phyloP scores from a whole-genome alignment of 768 basidiomycete genomes.

The Tulasnella sp. region DNA sequence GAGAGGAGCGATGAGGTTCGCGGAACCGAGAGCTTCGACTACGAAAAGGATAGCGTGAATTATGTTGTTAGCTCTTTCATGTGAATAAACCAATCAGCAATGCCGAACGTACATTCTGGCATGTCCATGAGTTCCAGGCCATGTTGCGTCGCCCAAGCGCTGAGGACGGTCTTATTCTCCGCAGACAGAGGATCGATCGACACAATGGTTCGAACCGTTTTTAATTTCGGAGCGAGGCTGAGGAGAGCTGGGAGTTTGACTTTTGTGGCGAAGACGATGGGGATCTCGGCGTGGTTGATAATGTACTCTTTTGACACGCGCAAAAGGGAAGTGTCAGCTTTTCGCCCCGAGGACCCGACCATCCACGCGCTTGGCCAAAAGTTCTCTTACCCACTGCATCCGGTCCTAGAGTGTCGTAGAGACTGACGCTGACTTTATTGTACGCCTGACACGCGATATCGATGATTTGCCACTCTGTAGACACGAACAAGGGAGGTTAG shows the following conservation, averaged over 20 bases:
- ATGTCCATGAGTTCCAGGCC: conserved; percentile 55
- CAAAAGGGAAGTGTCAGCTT: conserved; percentile 46
- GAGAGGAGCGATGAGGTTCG: conserved; percentile 47
- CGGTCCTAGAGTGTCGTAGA: conserved; percentile 91
- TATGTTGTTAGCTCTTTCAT: neutral
- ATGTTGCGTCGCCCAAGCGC: conserved; percentile 56
- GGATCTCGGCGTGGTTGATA: conserved; percentile 74
- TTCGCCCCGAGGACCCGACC: conserved; percentile 37
- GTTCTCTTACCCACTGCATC: conserved; percentile 66
- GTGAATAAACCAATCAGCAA: conserved; percentile 26
- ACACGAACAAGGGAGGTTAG: conserved; percentile 20
- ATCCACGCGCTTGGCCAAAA: conserved; percentile 33
- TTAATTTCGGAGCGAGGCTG: conserved; percentile 48
- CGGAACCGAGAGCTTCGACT: conserved; percentile 71
- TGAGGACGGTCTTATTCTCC: conserved; percentile 44
- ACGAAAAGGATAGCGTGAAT: conserved; percentile 25
- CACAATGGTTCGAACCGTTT: conserved; percentile 62
- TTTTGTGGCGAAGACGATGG: conserved; percentile 62
- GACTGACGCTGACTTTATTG: conserved; percentile 67
- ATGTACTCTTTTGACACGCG: conserved; percentile 34
- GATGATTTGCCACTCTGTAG: conserved; percentile 84
- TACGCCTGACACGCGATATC: conserved; percentile 77
- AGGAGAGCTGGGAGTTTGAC: conserved; percentile 70
- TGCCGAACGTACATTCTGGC: conserved; percentile 44
- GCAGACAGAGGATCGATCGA: conserved; percentile 51